Base-by-base conservation (phyloP, 208 protist species). In the Lotmaria passim region DNA sequence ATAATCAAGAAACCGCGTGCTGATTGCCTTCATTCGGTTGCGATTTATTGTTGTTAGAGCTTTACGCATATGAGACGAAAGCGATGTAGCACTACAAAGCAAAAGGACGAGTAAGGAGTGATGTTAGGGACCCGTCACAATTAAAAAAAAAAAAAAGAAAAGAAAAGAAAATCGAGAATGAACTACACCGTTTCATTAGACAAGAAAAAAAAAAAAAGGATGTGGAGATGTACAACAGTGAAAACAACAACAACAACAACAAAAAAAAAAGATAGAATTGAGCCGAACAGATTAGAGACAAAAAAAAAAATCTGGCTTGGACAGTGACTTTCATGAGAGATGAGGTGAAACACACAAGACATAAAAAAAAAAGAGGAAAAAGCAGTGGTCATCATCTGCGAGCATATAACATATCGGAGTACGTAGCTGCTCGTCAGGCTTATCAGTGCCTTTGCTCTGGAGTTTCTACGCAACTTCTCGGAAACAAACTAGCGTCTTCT, bases 261-360 rank as follows among this genome's bases (percentile, higher is more conserved):
- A 33, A 26, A 24, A 47, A 23, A 57, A n/a, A 48, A 39, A 58
- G 23, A 56, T 31, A 61, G 55, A 39, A 62, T n/a, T n/a, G n/a
- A n/a, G n/a, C n/a, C n/a, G n/a, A n/a, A n/a, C n/a, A n/a, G n/a
- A n/a, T n/a, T 17, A 52, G 21, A 68, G 58, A 61, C 21, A 62
- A 63, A 69, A 2, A 65, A 59, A 17, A 48, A 48, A 52, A 6
- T 5, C 46, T 34, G 36, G 31, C 24, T 21, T 69, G 12, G 19
- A 48, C 17, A 56, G 48, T 23, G 2, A 46, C 31, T 3, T 24
- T 53, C 21, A 31, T 53, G 19, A 36, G 11, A 56, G 30, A 21
- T 21, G 4, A 56, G 24, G 31, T 19, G 19, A 15, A 7, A 30
- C 2, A 19, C 14, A 19, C 21, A 14, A 7, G 8, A 5, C 21